phyloP scores from a whole-genome alignment of 139 green algal species.

The Chlorella sp. region DNA sequence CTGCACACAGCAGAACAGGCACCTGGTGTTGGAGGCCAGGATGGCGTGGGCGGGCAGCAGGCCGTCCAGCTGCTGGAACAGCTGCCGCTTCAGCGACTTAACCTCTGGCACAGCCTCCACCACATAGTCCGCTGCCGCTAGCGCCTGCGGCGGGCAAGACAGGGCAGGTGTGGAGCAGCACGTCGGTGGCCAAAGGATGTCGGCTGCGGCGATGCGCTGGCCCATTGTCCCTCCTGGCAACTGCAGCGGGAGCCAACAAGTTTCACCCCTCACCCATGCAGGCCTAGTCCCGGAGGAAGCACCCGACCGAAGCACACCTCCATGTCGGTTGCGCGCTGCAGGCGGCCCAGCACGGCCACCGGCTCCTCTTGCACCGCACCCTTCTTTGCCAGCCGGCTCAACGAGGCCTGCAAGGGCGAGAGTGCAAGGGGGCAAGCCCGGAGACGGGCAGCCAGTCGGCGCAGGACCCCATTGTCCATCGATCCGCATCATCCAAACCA shows the following conservation, averaged over 20 bases:
- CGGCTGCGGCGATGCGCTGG: no score
- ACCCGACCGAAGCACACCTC: neutral
- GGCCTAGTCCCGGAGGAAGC: neutral
- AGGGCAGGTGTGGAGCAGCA: no score
- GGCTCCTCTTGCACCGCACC: slow-evolving; percentile 13
- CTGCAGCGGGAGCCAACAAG: no score
- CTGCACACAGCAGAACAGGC: no score
- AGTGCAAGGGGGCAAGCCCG: no score
- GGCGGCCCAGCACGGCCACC: neutral
- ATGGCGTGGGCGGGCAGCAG: slow-evolving; percentile 70
- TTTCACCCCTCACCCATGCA: no score
- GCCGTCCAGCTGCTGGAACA: slow-evolving; percentile 75
- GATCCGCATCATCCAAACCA: no score
- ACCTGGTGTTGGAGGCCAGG: slow-evolving; percentile 88
- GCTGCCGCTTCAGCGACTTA: slow-evolving; percentile 78
- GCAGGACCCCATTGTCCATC: no score
- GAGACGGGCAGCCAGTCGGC: no score
- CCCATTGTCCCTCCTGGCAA: no score
- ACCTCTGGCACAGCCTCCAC: slow-evolving; percentile 89
- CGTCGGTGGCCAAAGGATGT: no score
- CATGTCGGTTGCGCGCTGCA: slow-evolving; percentile 6
- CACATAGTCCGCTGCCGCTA: slow-evolving; percentile 75
- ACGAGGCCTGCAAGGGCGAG: neutral
- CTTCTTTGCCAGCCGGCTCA: slow-evolving; percentile 22
- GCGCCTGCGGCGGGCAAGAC: neutral